Evolutionary conservation across 192 early-diverging fungal genomes (phyloP), one percentile per base, ranked within the genome.

Genomic region (Phlyctochytrium arcticum): DNA sequence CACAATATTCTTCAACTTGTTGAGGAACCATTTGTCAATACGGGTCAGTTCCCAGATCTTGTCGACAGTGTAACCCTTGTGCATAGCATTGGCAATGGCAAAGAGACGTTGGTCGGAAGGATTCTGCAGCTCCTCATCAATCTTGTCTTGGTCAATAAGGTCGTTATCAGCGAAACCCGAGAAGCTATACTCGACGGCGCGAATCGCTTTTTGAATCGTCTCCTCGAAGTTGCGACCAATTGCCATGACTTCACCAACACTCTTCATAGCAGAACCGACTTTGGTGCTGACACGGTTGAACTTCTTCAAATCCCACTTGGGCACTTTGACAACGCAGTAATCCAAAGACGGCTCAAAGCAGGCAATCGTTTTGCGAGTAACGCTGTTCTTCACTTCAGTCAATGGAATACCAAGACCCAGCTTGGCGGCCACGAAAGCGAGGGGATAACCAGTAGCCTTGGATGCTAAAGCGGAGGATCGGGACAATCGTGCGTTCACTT

Each of bases 221-320:
- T 98, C 96, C 79, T 98, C 96, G 60, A 92, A 98, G 0, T 92
- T 96, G 50, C 96, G 86, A 19, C 94, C 96, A 71, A 98, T 95
- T 4, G 92, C 93, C 96, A 98, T 98, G 54, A 98, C 94, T 68
- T 98, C 96, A 56, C 96, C 96, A 3, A 98, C 96, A 62, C 85
- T 88, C 77, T 98, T 98, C 94, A 97, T 97, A 39, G 87, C 83
- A 23, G 87, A 89, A 15, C 91, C 92, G 49, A 94, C 83, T 47
- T 91, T 84, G 67, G 88, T 86, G 60, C 82, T 80, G 26, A 98
- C 96, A 69, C 90, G 90, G 54, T 89, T 83, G 75, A 98, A 98
- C 77, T 98, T 98, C 53, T 71, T 82, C 54, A 98, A 78, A 73
- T 98, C 96, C 96, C 96, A 98, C 33, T 94, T 86, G 63, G 96